Evolutionary conservation across 1,139 yeast genomes (phyloP), one percentile per base, ranked within the genome.

Genomic region (Hyphopichia wangnamkhiaoensis): DNA sequence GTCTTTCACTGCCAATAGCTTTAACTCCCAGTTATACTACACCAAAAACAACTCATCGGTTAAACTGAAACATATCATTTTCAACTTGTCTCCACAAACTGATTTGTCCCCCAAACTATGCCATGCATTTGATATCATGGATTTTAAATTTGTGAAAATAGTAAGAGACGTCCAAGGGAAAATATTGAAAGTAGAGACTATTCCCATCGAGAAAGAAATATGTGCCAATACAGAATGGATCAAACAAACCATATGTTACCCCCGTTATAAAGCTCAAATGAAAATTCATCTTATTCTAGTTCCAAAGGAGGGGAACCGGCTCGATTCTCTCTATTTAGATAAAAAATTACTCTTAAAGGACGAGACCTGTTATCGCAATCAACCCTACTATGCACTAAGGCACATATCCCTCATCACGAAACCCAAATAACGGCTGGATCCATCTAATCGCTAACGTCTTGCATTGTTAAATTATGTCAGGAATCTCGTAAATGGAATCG

Each of bases 201-300:
- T 60, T 12, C 37, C 38, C 13, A 10, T 12, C 3, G 4, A 32
- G 9, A 52, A 54, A 2, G 53, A 52, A 6, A 30, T 35, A 12
- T 39, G 31, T 10, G 53, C 52, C 33, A 28, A 57, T 1, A 49
- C 61, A 3, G 63, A 58, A 37, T 61, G 65, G 65, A 47, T 71
- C 18, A 71, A 71, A 42, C 56, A 59, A 36, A 56, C 58, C 37
- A 57, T 71, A 33, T 70, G 76, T 27, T 66, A 58, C 41, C 77
- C 77, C 30, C 52, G 77, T 18, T 71, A 71, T 46, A 71, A 71
- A 42, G 57, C 73, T 29, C 65, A 65, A 28, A 71, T 71, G 76
- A 69, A 68, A 44, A 52, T 71, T 7, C 71, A 65, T 38, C 34
- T 71, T 35, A 41, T 69, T 31, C 25, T 14, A 20, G 25, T 16